Evolutionary conservation across 1,284 basidiomycete species (phyloP).

Genomic region (Cutaneotrichosporon mucoides): DNA sequence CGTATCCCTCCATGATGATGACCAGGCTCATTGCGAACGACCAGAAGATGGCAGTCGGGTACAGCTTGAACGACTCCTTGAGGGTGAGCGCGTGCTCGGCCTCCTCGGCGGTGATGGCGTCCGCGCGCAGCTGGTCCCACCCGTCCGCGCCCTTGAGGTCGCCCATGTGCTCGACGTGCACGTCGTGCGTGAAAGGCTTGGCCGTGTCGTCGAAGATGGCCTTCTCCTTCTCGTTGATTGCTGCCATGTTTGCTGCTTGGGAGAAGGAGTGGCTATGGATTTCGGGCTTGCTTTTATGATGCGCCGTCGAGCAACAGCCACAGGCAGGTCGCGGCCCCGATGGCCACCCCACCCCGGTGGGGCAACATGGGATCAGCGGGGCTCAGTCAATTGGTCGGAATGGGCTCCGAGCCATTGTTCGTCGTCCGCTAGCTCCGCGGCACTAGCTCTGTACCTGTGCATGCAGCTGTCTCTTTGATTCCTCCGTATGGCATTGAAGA

Average conservation of each 20-base stretch:
- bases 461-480: too few relatives aligned
- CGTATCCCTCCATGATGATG: constrained; percentile 17
- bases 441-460: too few relatives aligned
- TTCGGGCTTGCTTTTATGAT: too few relatives aligned
- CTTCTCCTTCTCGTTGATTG: background rate
- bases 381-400: too few relatives aligned
- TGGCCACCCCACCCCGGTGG: too few relatives aligned
- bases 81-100: constrained; percentile 11
- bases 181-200: background rate
- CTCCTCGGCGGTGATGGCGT: constrained; percentile 19
- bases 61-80: constrained; percentile 8
- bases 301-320: too few relatives aligned
- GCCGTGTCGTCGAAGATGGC: background rate
- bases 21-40: constrained; percentile 16
- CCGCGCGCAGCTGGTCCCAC: background rate
- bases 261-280: background rate
- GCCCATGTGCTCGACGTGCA: background rate
- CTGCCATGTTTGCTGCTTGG: background rate
- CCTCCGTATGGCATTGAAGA: too few relatives aligned
- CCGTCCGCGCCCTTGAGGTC: background rate
- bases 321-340: too few relatives aligned
- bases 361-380: too few relatives aligned
- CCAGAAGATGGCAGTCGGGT: constrained; percentile 21
- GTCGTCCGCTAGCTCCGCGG: too few relatives aligned
- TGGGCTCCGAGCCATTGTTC: too few relatives aligned